phyloP scores from a whole-genome alignment of 2,329 filamentous ascomycete genomes.

The Neoascochyta sp. region DNA sequence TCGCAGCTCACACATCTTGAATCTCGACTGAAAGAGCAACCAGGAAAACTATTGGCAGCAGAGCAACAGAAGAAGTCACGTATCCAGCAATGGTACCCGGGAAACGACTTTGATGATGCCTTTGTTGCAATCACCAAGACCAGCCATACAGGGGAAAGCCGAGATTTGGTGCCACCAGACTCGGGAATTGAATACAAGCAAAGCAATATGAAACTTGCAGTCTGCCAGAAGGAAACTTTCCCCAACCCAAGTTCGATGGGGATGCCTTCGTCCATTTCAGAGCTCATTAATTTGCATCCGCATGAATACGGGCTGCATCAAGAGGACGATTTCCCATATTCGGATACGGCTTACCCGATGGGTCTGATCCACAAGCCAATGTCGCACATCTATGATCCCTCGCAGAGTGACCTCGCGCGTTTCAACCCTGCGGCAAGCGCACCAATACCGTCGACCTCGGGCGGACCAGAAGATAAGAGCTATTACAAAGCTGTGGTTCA shows the following conservation, averaged over 20 bases:
- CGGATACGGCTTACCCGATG: constrained; percentile 4
- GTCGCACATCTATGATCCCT: background rate
- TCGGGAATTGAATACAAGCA: background rate
- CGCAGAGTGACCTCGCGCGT: no score
- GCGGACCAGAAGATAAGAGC: background rate
- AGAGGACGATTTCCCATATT: constrained; percentile 1
- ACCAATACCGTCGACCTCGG: background rate
- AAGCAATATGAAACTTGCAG: background rate
- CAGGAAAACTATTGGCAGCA: no score
- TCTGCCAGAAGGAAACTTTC: background rate
- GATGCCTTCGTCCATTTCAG: background rate
- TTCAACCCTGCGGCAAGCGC: background rate
- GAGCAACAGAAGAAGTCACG: background rate
- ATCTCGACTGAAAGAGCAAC: no score
- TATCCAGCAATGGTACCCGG: background rate
- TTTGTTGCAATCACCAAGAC: background rate
- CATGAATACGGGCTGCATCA: constrained; percentile 2
- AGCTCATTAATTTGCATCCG: constrained; percentile 1
- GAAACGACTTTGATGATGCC: constrained; percentile 1
- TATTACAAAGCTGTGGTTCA: constrained; percentile 1
- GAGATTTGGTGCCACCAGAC: no score
- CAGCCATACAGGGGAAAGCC: background rate
- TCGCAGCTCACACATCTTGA: background rate
- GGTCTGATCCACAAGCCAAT: constrained; percentile 1
- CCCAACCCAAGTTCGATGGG: background rate